phyloP scores from a whole-genome alignment of 2,329 filamentous ascomycete genomes.

The Albophoma yamanashiensis region DNA sequence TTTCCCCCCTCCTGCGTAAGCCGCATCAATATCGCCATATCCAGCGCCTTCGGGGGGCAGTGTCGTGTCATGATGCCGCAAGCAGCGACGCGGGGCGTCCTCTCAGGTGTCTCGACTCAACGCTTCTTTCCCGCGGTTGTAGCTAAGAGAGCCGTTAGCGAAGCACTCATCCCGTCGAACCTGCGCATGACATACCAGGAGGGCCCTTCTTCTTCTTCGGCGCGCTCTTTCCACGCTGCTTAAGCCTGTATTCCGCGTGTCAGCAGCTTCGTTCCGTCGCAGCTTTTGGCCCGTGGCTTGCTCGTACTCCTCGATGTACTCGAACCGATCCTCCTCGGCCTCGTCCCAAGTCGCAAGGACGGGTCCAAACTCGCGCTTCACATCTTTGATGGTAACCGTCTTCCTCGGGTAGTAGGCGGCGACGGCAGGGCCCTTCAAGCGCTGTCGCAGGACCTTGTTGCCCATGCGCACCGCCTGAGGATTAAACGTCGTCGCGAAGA shows the following conservation, averaged over 20 bases:
- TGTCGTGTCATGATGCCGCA: background rate
- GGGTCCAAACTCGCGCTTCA: constrained; percentile 58
- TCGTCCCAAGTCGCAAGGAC: constrained; percentile 63
- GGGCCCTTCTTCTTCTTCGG: constrained; percentile 75
- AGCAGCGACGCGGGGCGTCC: background rate
- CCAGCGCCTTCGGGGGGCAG: background rate
- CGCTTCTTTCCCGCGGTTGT: constrained; percentile 18
- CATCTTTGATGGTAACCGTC: constrained; percentile 59
- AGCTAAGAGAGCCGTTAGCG: constrained; percentile 10
- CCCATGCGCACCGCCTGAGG: constrained; percentile 72
- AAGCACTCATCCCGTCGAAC: background rate
- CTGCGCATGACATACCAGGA: constrained; percentile 18
- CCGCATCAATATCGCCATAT: background rate
- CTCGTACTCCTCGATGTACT: constrained; percentile 56
- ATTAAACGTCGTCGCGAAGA: constrained; percentile 90
- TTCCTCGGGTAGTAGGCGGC: constrained; percentile 82
- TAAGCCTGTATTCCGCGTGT: constrained; percentile 41
- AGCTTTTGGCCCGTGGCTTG: background rate
- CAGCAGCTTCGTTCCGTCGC: constrained; percentile 11
- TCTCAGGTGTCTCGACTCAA: constrained; percentile 7
- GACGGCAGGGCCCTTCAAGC: constrained; percentile 72
- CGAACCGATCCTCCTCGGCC: constrained; percentile 67
- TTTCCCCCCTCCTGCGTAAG: background rate
- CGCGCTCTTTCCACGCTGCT: constrained; percentile 72
- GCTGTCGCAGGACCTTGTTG: constrained; percentile 85